Base-by-base conservation (phyloP, 1,139 yeast genomes). In the Suhomyces wounanorum region DNA sequence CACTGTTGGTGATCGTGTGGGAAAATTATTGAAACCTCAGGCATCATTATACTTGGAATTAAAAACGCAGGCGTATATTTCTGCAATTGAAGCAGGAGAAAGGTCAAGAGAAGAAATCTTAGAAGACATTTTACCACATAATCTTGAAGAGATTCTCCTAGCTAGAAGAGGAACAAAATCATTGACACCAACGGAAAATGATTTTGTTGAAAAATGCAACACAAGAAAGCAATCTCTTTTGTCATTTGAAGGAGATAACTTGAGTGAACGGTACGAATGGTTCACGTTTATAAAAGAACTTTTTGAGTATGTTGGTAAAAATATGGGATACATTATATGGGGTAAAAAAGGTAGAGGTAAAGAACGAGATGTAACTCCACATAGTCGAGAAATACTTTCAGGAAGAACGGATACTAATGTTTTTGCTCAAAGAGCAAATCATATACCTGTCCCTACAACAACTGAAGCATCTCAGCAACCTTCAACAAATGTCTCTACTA, bases 31-130 rank as follows among this genome's bases (percentile, higher is more conserved):
- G 53, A 91, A 91, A 65, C 83, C 88, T 7, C 96, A 89, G 59
- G 91, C 96, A 0, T 84, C 82, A 2, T 69, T 94, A 49, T 90
- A 79, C 60, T 75, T 94, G 48, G 97, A 94, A 60, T 76, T 94
- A 63, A 94, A 94, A 65, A 94, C 99, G 0, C 99, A 94, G 68
- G 97, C 97, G 0, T 94, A 85, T 62, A 91, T 94, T 25, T 86
- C 97, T 0, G 96, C 96, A 0, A 70, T 92, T 55, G 89, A 87
- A 59, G 85, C 89, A 6, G 85, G 84, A 9, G 91, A 85, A 52
- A 69, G 85, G 55, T 77, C 89, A 2, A 78, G 84, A 58, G 79
- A 78, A 53, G 94, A 87, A 48, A 81, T 90, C 9, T 70, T 92
- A 55, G 85, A 89, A 54, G 90, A 85, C 60, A 79, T 92, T 45